A percentile compares a stretch with the other conserved stretches of the same genome.
phyloP scores from a whole-genome alignment of 768 basidiomycete species.

The Leccinum boreale region DNA sequence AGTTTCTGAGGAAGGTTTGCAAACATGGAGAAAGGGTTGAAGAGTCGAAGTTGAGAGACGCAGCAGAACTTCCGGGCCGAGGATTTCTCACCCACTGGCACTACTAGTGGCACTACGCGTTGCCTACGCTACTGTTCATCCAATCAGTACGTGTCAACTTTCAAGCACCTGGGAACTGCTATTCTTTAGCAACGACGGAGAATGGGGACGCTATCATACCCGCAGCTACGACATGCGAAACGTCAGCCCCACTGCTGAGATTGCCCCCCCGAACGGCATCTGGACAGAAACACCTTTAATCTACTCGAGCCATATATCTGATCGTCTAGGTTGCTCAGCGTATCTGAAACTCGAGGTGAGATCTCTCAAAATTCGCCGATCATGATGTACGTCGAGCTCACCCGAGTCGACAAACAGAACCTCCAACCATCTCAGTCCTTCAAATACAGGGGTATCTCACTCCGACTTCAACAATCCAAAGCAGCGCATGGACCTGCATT shows the following conservation, averaged over 20 bases:
- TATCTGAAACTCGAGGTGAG: slow-evolving; percentile 75
- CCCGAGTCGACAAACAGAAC: slow-evolving; percentile 42
- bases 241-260: background rate
- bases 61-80: background rate
- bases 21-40: slow-evolving; percentile 45
- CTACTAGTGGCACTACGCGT: no score
- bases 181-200: background rate
- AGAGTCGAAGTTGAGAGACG: background rate
- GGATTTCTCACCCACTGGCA: background rate
- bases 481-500: slow-evolving; percentile 48
- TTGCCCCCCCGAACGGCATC: slow-evolving; percentile 21
- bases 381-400: background rate
- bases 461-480: slow-evolving; percentile 52
- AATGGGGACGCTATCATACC: background rate
- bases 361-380: background rate
- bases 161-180: no score
- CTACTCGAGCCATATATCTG: slow-evolving; percentile 56
- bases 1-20: slow-evolving; percentile 69
- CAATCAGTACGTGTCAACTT: no score
- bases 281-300: slow-evolving; percentile 69
- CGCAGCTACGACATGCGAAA: slow-evolving; percentile 5
- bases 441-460: slow-evolving; percentile 72
- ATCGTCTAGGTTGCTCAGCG: slow-evolving; percentile 45
- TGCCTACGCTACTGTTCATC: no score
- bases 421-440: slow-evolving; percentile 73